phyloP scores from a whole-genome alignment of 306 rosid species.

The Cicer arietinum region DNA sequence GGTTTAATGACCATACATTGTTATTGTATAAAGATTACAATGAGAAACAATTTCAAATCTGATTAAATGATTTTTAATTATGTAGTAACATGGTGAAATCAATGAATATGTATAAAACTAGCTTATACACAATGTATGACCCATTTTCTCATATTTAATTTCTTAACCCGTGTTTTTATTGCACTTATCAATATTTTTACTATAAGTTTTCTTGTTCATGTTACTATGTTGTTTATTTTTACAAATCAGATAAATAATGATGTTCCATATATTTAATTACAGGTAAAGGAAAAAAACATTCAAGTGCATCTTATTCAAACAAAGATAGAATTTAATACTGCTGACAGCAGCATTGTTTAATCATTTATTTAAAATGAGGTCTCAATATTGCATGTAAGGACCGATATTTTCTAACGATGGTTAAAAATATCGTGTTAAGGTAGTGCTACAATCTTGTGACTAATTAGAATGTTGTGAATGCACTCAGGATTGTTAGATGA shows the following conservation, averaged over 20 bases:
- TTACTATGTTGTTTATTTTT: neutral
- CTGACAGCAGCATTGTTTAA: neutral
- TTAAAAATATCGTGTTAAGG: neutral
- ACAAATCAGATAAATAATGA: neutral
- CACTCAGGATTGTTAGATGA: neutral
- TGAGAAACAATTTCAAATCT: too few species aligned
- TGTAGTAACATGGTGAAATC: too few species aligned
- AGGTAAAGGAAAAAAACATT: slow-evolving; percentile 48
- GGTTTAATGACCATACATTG: too few species aligned
- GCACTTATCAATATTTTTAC: too few species aligned
- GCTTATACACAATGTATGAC: too few species aligned
- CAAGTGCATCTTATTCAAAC: slow-evolving; percentile 44
- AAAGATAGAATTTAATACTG: neutral
- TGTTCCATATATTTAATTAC: neutral
- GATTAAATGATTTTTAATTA: too few species aligned
- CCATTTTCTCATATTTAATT: too few species aligned
- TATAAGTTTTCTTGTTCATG: too few species aligned
- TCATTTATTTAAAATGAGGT: neutral
- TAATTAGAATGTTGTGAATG: neutral
- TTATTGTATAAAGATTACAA: too few species aligned
- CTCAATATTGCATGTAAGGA: neutral
- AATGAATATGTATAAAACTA: too few species aligned
- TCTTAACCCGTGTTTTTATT: too few species aligned
- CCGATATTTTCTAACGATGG: neutral
- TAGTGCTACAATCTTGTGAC: neutral